Base-by-base conservation (phyloP, 306 rosid species). In the Elaeagnus macrophylla region DNA sequence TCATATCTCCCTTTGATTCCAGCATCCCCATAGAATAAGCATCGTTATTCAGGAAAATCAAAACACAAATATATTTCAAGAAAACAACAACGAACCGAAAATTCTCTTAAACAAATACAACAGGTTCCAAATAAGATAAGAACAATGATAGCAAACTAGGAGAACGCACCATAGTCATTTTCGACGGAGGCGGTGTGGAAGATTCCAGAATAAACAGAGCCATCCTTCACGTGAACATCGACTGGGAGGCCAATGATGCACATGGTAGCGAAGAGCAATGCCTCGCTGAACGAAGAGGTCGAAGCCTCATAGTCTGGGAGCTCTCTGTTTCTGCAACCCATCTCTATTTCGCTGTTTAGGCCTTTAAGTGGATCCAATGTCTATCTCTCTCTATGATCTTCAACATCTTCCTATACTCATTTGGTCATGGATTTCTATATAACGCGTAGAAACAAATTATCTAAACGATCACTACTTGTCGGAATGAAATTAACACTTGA, bases 121-220 rank as follows among this genome's bases (percentile, higher is more conserved):
- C 15, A 54, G 7, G 20, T 15, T 12, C 9, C 37, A 25, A 25
- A 25, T 25, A 25, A 25, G 32, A 25, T 25, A 25, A 5, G 32
- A 25, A 25, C 32, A 25, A 25, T 2, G 39, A 56, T 11, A 40
- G 56, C 40, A 71, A 48, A 10, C 7, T 14, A 63, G 43, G 25
- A 13, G 63, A 60, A 43, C 67, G 14, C 49, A 83, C 95, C 91
- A n/a, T 72, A 86, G 48, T 71, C 68, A 20, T 52, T 58, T 12
- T 80, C 79, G 41, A 72, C 56, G 48, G 77, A 81, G 44, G 95
- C 84, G 50, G 95, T 83, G 76, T 83, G 75, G 81, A 90, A 83
- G 75, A 79, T 81, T 70, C 95, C 97, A 69, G 97, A 83, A 72
- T 72, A 83, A 1, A 89, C 77, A 52, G 97, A 89, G 49, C 95